phyloP scores from a whole-genome alignment of 73 alveolate species.

The Paramecium sexaurelia region DNA sequence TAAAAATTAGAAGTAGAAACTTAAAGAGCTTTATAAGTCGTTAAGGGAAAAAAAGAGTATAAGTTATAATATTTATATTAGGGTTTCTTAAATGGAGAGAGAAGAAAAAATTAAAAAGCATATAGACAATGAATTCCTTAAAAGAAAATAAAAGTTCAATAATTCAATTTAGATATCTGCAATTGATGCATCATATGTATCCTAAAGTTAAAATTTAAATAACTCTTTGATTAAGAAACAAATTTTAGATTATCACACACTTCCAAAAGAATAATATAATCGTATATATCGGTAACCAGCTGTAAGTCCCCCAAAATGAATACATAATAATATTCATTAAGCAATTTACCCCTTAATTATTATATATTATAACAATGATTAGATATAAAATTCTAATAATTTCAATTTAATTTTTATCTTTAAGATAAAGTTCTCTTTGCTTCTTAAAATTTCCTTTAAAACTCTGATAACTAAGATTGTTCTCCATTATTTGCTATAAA shows the following conservation, averaged over 20 bases:
- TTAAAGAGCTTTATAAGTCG: not conserved
- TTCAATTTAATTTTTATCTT: slow-evolving; percentile 42
- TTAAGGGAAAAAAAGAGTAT: slow-evolving; percentile 33
- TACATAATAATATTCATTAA: not conserved
- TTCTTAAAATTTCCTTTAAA: slow-evolving; percentile 26
- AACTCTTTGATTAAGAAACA: not conserved
- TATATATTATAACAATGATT: not conserved
- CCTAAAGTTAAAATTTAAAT: not conserved
- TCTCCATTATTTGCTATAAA: not conserved
- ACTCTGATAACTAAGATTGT: not conserved
- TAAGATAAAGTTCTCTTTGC: slow-evolving; percentile 39
- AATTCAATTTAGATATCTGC: slow-evolving; percentile 20
- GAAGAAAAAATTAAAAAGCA: slow-evolving; percentile 33
- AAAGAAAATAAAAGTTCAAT: not conserved
- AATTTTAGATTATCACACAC: slow-evolving; percentile 50
- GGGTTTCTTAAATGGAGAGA: not conserved
- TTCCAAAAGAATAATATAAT: slow-evolving; percentile 48
- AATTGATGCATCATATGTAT: slow-evolving; percentile 48
- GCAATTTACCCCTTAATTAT: not conserved
- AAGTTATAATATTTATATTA: not conserved
- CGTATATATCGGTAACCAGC: not conserved
- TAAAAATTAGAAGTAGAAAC: not conserved
- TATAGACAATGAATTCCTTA: not conserved
- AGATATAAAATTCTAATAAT: not conserved
- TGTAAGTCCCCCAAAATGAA: slow-evolving; percentile 24